Percentiles rank a stretch among this genome's conserved stretches.
phyloP scores from a whole-genome alignment of 805 yeast species.

The Limtongia smithiae region DNA sequence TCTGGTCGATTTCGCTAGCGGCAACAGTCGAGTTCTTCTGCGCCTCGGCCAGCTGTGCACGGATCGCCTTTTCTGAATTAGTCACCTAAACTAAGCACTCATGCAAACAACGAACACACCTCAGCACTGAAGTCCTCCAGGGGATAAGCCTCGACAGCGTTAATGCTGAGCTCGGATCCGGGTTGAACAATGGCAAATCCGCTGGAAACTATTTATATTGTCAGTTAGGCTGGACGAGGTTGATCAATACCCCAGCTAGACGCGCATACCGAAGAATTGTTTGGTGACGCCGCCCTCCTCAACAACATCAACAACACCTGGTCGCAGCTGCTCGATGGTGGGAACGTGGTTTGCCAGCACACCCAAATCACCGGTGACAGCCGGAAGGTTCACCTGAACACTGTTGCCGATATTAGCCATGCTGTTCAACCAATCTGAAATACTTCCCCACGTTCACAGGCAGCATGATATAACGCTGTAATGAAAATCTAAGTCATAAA shows the following conservation, averaged over 20 bases:
- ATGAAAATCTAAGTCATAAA: background rate
- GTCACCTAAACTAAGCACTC: background rate
- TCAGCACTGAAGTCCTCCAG: conserved; percentile 79
- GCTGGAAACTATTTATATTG: conserved; percentile 83
- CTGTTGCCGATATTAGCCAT: conserved; percentile 30
- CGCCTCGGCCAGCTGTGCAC: conserved; percentile 82
- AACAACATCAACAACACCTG: conserved; percentile 91
- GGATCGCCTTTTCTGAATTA: conserved; percentile 50
- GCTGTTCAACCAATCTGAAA: background rate
- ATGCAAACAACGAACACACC: conserved; percentile 12
- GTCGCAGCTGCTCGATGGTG: conserved; percentile 89
- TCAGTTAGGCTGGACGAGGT: too few relatives aligned
- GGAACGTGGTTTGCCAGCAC: conserved; percentile 97
- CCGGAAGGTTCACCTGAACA: conserved; percentile 90
- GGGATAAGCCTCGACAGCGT: conserved; percentile 93
- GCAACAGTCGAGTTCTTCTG: conserved; percentile 83
- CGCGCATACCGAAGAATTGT: conserved; percentile 62
- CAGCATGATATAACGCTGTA: too few relatives aligned
- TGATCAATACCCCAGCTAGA: too few relatives aligned
- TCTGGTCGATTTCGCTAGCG: conserved; percentile 74
- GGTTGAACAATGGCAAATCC: conserved; percentile 97
- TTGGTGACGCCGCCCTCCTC: conserved; percentile 68
- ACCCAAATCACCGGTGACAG: conserved; percentile 94
- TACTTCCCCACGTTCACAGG: too few relatives aligned
- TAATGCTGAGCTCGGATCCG: conserved; percentile 82